Conservation (phyloP, 164 flowering plant genomes). For the Warburgia ugandensis region DNA sequence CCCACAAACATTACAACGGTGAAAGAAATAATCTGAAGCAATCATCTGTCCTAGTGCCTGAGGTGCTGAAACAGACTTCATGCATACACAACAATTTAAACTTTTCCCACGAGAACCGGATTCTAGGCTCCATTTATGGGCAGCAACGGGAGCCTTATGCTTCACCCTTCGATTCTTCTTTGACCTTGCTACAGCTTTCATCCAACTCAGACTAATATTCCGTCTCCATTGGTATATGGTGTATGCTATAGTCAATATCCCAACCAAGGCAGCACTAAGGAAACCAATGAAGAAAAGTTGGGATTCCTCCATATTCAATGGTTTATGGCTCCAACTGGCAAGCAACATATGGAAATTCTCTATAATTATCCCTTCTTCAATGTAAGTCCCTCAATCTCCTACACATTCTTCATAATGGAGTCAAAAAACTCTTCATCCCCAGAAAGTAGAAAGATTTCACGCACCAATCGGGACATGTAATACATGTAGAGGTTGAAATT, state of each 20-base stretch:
- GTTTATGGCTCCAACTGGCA: slow-evolving; percentile 34
- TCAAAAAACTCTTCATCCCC: too few species aligned
- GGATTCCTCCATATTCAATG: slow-evolving; percentile 47
- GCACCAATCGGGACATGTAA: too few species aligned
- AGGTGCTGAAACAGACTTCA: slow-evolving; percentile 61
- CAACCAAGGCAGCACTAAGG: slow-evolving; percentile 58
- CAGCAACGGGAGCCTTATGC: slow-evolving; percentile 57
- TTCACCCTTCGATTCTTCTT: slow-evolving; percentile 73
- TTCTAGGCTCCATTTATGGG: slow-evolving; percentile 73
- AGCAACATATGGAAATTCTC: slow-evolving; percentile 22
- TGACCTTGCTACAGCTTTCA: slow-evolving; percentile 83
- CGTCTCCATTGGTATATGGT: slow-evolving; percentile 94
- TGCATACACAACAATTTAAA: slow-evolving; percentile 87
- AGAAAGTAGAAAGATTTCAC: too few species aligned
- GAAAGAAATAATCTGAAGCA: slow-evolving; percentile 60
- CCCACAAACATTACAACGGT: slow-evolving; percentile 72
- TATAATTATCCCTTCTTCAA: slow-evolving; percentile 43
- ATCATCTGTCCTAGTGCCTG: slow-evolving; percentile 74
- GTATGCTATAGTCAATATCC: slow-evolving; percentile 66
- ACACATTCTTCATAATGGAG: neutral
- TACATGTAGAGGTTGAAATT: too few species aligned
- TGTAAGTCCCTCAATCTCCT: neutral
- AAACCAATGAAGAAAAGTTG: slow-evolving; percentile 52
- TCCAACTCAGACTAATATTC: slow-evolving; percentile 79
- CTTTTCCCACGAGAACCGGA: slow-evolving; percentile 71